A percentile compares a stretch with the other conserved stretches of the same genome.
Conservation (phyloP, 2,329 filamentous ascomycete genomes). For the Allantophomopsis cytisporea region DNA sequence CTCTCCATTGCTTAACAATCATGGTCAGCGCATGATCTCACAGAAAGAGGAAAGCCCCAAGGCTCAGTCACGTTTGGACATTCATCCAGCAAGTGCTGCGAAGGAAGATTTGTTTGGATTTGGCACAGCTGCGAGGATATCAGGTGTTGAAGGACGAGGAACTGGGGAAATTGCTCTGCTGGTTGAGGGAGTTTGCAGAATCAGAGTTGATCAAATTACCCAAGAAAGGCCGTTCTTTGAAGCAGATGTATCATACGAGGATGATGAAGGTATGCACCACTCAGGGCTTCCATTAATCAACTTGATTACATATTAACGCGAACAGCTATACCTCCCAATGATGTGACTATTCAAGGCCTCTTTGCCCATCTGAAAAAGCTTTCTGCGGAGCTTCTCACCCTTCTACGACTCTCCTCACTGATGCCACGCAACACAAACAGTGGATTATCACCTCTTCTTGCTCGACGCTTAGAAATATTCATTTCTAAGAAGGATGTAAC, state of each 20-base stretch:
- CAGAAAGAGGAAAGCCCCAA: conserved; percentile 35
- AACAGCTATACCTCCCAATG: conserved; percentile 25
- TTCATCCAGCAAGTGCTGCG: conserved; percentile 44
- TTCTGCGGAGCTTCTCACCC: conserved; percentile 73
- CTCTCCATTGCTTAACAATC: conserved; percentile 58
- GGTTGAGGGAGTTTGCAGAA: conserved; percentile 72
- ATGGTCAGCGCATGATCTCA: conserved; percentile 65
- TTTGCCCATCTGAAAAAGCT: conserved; percentile 75
- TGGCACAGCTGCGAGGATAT: conserved; percentile 69
- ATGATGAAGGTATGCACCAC: conserved; percentile 47
- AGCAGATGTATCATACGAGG: conserved; percentile 58
- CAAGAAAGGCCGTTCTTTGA: conserved; percentile 81
- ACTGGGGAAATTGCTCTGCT: conserved; percentile 69
- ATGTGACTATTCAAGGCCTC: conserved; percentile 51
- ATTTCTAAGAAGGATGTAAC: conserved; percentile 70
- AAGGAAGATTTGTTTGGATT: conserved; percentile 69
- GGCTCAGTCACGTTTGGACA: conserved; percentile 19
- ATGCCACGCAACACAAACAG: conserved; percentile 55
- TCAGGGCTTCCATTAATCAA: too few species aligned
- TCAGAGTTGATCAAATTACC: conserved; percentile 59
- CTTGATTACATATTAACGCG: background rate
- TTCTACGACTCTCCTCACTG: conserved; percentile 76
- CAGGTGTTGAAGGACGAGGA: conserved; percentile 62
- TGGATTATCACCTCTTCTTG: conserved; percentile 69
- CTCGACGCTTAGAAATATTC: conserved; percentile 73